Evolutionary conservation across 2,329 filamentous ascomycete species (phyloP).

Genomic region (Exophiala lecanii-corni): DNA sequence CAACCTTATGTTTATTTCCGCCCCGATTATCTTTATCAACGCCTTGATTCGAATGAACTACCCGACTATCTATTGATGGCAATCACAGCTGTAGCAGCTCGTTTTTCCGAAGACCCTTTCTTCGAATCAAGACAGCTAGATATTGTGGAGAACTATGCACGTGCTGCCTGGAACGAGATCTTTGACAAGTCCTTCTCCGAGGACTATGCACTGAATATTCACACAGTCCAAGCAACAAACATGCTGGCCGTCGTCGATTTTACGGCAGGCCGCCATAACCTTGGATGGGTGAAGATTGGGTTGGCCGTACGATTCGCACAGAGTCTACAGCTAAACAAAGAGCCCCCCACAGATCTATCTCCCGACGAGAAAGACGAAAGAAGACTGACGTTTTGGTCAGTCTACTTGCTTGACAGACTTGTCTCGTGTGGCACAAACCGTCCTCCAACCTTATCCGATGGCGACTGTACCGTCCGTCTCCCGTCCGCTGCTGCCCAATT

Average conservation of each 20-base stretch:
- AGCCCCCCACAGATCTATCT: constrained; percentile 21
- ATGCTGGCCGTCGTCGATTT: constrained; percentile 37
- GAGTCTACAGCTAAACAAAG: constrained; percentile 32
- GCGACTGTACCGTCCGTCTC: constrained; percentile 29
- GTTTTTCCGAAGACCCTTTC: constrained; percentile 31
- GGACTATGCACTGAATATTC: constrained; percentile 30
- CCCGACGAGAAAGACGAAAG: constrained; percentile 29
- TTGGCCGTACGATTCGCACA: constrained; percentile 59
- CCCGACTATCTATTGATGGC: constrained; percentile 33
- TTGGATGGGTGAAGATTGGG: constrained; percentile 37
- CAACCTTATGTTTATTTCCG: constrained; percentile 39
- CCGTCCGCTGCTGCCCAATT: constrained; percentile 24
- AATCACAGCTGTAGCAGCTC: constrained; percentile 32
- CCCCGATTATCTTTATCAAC: constrained; percentile 31
- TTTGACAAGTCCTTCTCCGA: constrained; percentile 33
- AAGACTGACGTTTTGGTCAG: constrained; percentile 31
- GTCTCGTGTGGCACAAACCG: constrained; percentile 27
- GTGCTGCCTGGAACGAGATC: constrained; percentile 34
- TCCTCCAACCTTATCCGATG: constrained; percentile 21
- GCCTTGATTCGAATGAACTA: constrained; percentile 25
- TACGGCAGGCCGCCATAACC: constrained; percentile 31
- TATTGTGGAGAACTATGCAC: constrained; percentile 30
- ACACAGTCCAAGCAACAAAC: constrained; percentile 36
- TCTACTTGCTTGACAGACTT: constrained; percentile 31
- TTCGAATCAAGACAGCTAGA: constrained; percentile 25